These are phyloP conservation scores for Neurospora africana DNA, from an alignment of 495 filamentous ascomycete species.

Conservation along the genomic window DNA sequence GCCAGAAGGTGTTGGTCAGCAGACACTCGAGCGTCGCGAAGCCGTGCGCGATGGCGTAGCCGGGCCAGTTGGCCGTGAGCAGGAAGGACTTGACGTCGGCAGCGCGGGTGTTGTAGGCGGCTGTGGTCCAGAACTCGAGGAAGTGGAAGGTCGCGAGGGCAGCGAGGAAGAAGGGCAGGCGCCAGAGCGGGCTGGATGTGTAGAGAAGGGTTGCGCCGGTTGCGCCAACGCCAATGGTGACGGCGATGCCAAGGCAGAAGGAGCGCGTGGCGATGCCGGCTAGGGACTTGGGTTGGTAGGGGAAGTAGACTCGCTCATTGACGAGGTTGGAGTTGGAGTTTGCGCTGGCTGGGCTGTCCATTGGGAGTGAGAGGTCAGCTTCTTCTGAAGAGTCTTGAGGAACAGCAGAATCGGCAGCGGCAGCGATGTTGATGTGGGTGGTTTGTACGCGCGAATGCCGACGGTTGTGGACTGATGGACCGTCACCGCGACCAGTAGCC, in stretches of 20 bases:
- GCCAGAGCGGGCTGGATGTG: slow-evolving; percentile 54
- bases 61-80: slow-evolving; percentile 71
- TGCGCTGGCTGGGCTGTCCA: slow-evolving; percentile 22
- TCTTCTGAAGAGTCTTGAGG: neutral
- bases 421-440: neutral
- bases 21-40: slow-evolving; percentile 63
- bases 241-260: slow-evolving; percentile 40
- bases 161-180: slow-evolving; percentile 68
- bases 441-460: neutral
- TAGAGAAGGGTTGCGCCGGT: slow-evolving; percentile 31
- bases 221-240: slow-evolving; percentile 31
- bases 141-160: slow-evolving; percentile 81
- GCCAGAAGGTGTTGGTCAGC: slow-evolving; percentile 46
- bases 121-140: slow-evolving; percentile 88
- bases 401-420: neutral
- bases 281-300: slow-evolving; percentile 56
- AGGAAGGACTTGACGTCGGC: slow-evolving; percentile 69
- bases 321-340: slow-evolving; percentile 3
- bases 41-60: slow-evolving; percentile 73
- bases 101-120: slow-evolving; percentile 64
- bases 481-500: neutral
- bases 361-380: slow-evolving; percentile 24
- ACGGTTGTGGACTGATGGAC: neutral
- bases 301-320: slow-evolving; percentile 33
- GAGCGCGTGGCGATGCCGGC: slow-evolving; percentile 67